phyloP scores from a whole-genome alignment of 495 filamentous ascomycete species.

The Penicillium ochrochloron region DNA sequence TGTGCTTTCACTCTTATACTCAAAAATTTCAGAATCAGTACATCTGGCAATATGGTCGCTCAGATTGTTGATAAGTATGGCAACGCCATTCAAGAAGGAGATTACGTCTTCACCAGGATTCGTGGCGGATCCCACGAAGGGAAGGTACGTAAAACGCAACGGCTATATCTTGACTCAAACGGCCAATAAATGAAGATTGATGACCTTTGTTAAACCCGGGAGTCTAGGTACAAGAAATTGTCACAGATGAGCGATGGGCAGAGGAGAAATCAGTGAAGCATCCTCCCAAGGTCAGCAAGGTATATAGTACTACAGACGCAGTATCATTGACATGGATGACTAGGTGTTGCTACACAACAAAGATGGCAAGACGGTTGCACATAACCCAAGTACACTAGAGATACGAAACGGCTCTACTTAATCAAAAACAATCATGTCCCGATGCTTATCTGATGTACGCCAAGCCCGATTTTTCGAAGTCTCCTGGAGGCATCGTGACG shows the following conservation, averaged over 20 bases:
- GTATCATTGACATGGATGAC: neutral
- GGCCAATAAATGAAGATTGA: neutral
- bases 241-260: neutral
- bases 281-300: slow-evolving; percentile 5
- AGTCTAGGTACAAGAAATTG: neutral
- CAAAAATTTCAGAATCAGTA: neutral
- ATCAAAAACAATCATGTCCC: neutral
- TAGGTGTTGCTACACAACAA: neutral
- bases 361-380: neutral
- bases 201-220: neutral
- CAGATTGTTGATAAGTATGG: neutral
- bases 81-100: neutral
- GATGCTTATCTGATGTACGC: neutral
- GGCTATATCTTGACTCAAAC: neutral
- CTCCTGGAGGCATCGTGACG: neutral
- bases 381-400: neutral
- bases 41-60: neutral
- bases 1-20: neutral
- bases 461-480: neutral
- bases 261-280: neutral
- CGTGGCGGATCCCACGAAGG: neutral
- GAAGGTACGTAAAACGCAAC: neutral
- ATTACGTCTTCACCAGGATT: slow-evolving; percentile 1
- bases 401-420: neutral
- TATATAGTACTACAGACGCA: neutral